These are phyloP conservation scores for Leishmania turanica DNA, from an alignment of 208 protist species.

Conservation along the genomic window DNA sequence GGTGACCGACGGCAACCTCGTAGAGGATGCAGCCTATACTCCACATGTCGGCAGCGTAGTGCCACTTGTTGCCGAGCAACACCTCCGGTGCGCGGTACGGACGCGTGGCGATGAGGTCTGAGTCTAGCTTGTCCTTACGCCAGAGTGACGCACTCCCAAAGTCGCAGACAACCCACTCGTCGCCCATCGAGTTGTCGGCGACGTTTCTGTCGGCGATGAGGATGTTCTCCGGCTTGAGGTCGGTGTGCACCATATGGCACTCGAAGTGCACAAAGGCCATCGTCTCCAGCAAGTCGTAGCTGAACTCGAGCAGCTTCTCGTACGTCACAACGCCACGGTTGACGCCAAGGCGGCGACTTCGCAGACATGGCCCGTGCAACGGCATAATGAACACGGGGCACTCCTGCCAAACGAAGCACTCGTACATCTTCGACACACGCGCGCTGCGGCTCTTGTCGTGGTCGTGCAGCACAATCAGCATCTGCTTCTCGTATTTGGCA, in stretches of 20 bases:
- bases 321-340: conserved; percentile 59
- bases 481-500: conserved; percentile 78
- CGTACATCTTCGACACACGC: conserved; percentile 66
- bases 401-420: conserved; percentile 76
- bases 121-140: conserved; percentile 68
- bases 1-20: conserved; percentile 89
- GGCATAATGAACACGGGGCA: conserved; percentile 85
- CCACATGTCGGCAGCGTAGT: conserved; percentile 95
- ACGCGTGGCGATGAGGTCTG: conserved; percentile 86
- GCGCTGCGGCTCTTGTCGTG: conserved; percentile 43
- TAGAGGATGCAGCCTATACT: conserved; percentile 93
- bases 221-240: conserved; percentile 98
- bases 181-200: conserved; percentile 48
- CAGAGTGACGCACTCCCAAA: conserved; percentile 89
- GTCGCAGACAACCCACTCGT: conserved; percentile 82
- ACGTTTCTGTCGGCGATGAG: conserved; percentile 74
- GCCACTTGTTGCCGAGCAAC: conserved; percentile 86
- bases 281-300: conserved; percentile 77
- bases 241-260: conserved; percentile 95
- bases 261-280: conserved; percentile 81
- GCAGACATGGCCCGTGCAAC: conserved; percentile 76
- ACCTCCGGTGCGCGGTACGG: conserved; percentile 94
- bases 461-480: conserved; percentile 62
- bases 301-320: conserved; percentile 52
- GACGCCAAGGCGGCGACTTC: conserved; percentile 68